Evolutionary conservation across 2,329 filamentous ascomycete genomes (phyloP), one percentile per base, ranked within the genome.

Genomic region (Colletotrichum zoysiae): DNA sequence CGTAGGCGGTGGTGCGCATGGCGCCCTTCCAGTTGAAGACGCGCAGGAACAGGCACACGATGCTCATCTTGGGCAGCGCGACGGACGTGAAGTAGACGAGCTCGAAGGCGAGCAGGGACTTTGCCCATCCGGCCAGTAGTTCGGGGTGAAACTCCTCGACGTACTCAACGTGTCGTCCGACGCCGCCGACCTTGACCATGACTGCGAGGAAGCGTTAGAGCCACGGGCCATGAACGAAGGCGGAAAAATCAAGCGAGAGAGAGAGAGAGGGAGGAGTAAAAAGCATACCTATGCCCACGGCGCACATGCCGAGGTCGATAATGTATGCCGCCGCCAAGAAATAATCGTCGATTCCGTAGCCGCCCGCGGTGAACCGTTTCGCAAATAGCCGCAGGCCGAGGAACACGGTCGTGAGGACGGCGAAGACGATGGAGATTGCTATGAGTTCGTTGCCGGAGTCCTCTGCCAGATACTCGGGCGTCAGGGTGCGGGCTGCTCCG

Each of bases 1-100:
- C 30, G 51, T 71, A 73, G 2, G 77, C 75, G 0, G 42, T 55
- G 23, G 11, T 57, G 1, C 77, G 74, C 74, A 76, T 77, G 5
- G 61, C 26, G 3, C 76, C 75, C 20, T 61, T 74, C 75, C 77
- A 78, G 61, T 75, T 76, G 66, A 80, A 78, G 12, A 80, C 71
- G 33, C 77, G 78, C n/a, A 79, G 71, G 56, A 79, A 80, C 14
- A 79, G 74, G 48, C 71, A 77, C 7, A 80, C 72, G 53, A 79
- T 79, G 33, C 76, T 74, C 62, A 79, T 74, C 71, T 79, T 79
- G 26, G 77, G 77, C 23, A 79, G 62, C 5, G 76, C 74, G 2
- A 78, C 74, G 18, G 77, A 76, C 4, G 73, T 68, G 57, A 79
- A 79, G 70, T 79, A 79, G 58, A 76, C 53, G 42, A 78, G 65